Conservation (phyloP, 768 basidiomycete species). For the Phaffia australis region DNA sequence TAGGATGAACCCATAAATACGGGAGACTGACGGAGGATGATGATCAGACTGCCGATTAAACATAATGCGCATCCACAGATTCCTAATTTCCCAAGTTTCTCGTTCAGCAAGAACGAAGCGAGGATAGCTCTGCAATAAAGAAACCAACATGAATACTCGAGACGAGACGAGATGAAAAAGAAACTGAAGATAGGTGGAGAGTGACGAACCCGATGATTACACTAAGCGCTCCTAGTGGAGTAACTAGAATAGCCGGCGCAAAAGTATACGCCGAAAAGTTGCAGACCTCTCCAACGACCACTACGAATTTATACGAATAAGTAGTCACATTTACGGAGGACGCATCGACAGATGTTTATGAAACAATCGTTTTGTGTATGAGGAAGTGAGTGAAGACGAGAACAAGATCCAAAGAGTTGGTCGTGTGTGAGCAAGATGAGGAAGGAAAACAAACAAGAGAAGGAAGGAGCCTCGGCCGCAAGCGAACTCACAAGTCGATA, state of each 20-base stretch:
- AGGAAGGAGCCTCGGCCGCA: neutral
- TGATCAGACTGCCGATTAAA: conserved; percentile 68
- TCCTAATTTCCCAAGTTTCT: conserved; percentile 88
- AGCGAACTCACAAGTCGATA: conserved; percentile 64
- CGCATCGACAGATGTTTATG: conserved; percentile 85
- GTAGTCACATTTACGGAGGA: neutral
- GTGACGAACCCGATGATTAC: conserved; percentile 83
- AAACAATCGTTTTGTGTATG: conserved; percentile 62
- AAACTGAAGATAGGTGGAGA: neutral
- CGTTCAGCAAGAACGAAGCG: conserved; percentile 82
- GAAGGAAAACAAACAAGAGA: neutral
- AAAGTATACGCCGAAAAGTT: conserved; percentile 42
- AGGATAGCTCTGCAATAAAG: conserved; percentile 63
- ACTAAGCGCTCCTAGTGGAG: conserved; percentile 89
- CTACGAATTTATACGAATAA: too few species aligned
- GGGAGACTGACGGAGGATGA: conserved; percentile 53
- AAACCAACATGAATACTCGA: neutral
- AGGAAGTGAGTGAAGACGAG: neutral
- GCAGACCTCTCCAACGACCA: conserved; percentile 11
- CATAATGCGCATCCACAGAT: conserved; percentile 39
- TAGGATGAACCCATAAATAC: neutral
- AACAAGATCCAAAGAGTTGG: neutral
- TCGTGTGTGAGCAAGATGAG: neutral
- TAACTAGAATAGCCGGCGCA: conserved; percentile 95
- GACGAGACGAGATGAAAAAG: conserved; percentile 13